phyloP scores from a whole-genome alignment of 164 flowering plant genomes.

The Buxus sempervirens region DNA sequence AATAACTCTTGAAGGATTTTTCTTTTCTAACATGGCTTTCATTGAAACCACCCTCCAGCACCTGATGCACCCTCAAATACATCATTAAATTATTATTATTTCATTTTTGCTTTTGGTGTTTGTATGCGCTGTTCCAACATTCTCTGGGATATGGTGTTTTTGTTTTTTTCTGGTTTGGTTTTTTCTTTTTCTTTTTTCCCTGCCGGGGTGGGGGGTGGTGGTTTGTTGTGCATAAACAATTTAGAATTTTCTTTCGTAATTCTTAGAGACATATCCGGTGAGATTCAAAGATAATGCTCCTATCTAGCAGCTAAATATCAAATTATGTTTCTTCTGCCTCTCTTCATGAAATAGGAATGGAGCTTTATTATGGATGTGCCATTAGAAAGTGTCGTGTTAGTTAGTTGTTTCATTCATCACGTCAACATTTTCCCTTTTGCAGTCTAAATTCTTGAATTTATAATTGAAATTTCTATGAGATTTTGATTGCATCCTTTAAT shows the following conservation, averaged over 20 bases:
- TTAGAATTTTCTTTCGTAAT: neutral
- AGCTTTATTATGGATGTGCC: neutral
- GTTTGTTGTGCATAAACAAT: neutral
- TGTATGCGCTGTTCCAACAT: too few species aligned
- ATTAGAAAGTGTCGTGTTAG: neutral
- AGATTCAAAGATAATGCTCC: too few species aligned
- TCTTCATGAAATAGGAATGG: neutral
- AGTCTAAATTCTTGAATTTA: neutral
- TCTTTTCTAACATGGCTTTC: too few species aligned
- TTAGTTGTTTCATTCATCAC: neutral
- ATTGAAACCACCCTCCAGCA: too few species aligned
- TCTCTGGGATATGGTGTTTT: neutral
- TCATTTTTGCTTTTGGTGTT: too few species aligned
- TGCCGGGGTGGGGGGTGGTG: too few species aligned
- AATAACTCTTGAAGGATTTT: too few species aligned
- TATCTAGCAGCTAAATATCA: neutral
- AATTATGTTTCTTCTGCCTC: neutral
- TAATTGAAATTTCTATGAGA: neutral
- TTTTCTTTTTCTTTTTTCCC: too few species aligned
- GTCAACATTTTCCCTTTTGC: too few species aligned
- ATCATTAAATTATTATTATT: neutral
- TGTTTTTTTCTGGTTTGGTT: neutral
- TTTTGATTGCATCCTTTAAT: too few species aligned
- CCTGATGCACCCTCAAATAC: neutral
- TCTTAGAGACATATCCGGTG: too few species aligned